A percentile compares a stretch with the other conserved stretches of the same genome.
Conservation (phyloP, 2,329 filamentous ascomycete species). For the Arthrobotrys megalospora region DNA sequence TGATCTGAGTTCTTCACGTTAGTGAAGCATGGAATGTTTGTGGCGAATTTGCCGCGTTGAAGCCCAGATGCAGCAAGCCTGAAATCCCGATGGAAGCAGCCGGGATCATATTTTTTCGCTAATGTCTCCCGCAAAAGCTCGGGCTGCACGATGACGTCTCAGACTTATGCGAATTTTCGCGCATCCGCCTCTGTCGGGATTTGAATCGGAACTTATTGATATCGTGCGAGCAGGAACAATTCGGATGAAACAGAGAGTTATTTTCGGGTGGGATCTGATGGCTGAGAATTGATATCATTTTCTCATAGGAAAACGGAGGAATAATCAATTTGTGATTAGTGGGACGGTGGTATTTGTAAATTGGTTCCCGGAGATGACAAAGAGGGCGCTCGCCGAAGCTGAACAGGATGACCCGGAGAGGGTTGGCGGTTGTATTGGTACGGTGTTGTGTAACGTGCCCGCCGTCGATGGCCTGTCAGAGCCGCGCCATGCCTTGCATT, state of each 20-base stretch:
- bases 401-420: constrained; percentile 12
- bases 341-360: constrained; percentile 18
- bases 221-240: constrained; percentile 53
- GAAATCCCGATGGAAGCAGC: constrained; percentile 35
- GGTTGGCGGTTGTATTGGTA: neutral
- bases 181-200: constrained; percentile 29
- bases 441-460: constrained; percentile 34
- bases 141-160: constrained; percentile 55
- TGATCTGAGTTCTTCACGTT: neutral
- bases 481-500: constrained; percentile 35
- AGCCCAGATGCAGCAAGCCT: constrained; percentile 12
- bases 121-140: constrained; percentile 39
- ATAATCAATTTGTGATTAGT: constrained; percentile 11
- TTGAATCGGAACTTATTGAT: constrained; percentile 13
- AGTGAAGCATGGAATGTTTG: constrained; percentile 5
- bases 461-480: constrained; percentile 26
- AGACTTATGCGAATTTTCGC: constrained; percentile 36
- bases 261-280: constrained; percentile 31
- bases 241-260: constrained; percentile 50
- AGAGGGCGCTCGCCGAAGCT: neutral
- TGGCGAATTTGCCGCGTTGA: constrained; percentile 33
- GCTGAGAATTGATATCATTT: constrained; percentile 28
- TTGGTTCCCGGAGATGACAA: constrained; percentile 7
- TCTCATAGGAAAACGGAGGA: constrained; percentile 1
- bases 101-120: constrained; percentile 50